Evolutionary conservation across 2,329 filamentous ascomycete genomes (phyloP), one percentile per base, ranked within the genome.

Genomic region (Kalaharituber pfeilii): DNA sequence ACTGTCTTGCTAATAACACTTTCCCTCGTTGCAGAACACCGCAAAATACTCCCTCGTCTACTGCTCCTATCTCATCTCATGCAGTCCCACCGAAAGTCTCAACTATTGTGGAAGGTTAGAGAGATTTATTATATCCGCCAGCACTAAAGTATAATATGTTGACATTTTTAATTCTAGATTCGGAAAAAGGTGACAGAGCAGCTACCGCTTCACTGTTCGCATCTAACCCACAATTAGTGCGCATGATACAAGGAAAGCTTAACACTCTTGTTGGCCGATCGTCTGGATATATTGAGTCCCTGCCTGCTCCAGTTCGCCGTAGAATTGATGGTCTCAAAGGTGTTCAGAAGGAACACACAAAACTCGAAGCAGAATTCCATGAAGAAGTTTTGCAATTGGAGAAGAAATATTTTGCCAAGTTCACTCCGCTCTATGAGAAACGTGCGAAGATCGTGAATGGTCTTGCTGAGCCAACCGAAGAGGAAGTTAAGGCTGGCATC

Each of bases 321-420:
- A 88, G 91, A 67, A 89, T 98, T 62, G 82, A 88, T 59, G 93
- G 91, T 63, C 77, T 98, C 59, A 95, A 96, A 75, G 93, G 89
- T 63, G 87, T 98, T 64, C 91, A 98, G 73, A 95, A 95, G 73
- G 88, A 96, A 66, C 91, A 98, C 74, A 86, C 89, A 58, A 95
- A 96, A 74, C 82, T 98, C 65, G 93, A 98, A 76, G 86, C 87
- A 53, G 83, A 95, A 72, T 96, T 98, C 72, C 93, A 98, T 70
- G 88, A 96, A 71, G 93, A 96, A 73, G 88, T 98, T 59, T 78
- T 98, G 56, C 82, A 95, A 71, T 79, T 98, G 26, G 91, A 98
- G 78, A 98, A 98, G 80, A 95, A 95, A 74, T 98, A 94, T 73
- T 96, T 96, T 66, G 86, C 85, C 72, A 96, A 96, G 73, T 98